Percentiles rank a stretch among this genome's conserved stretches.
phyloP scores from a whole-genome alignment of 1,284 basidiomycete species.

The Ceratobasidium sp. region DNA sequence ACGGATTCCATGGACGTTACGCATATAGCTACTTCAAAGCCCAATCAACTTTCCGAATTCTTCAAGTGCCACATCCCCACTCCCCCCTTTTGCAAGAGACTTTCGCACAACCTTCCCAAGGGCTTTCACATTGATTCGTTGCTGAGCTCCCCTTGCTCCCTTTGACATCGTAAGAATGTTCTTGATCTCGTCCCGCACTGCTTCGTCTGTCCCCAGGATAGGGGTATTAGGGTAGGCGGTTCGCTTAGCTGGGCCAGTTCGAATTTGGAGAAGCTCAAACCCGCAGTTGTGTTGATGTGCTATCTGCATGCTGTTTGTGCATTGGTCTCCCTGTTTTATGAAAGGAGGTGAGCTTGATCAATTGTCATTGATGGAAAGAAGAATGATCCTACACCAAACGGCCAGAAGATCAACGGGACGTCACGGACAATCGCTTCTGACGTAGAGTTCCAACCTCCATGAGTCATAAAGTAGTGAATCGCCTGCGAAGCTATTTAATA shows the following conservation, averaged over 20 bases:
- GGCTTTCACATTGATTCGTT: not conserved
- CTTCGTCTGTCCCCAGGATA: slow-evolving; percentile 26
- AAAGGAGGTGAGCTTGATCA: not conserved
- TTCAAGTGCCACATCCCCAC: not conserved
- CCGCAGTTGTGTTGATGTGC: not conserved
- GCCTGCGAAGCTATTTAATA: not conserved
- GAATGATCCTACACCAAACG: not conserved
- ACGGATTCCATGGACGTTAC: too few relatives aligned
- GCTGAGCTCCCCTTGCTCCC: not conserved
- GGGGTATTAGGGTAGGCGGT: not conserved
- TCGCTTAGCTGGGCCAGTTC: not conserved
- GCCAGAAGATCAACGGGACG: slow-evolving; percentile 21
- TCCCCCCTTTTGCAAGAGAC: not conserved
- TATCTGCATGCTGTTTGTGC: slow-evolving; percentile 16
- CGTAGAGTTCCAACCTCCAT: slow-evolving; percentile 23
- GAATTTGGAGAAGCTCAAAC: slow-evolving; percentile 21
- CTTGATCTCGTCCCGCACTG: slow-evolving; percentile 12
- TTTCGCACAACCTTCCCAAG: not conserved
- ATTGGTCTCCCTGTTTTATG: slow-evolving; percentile 13
- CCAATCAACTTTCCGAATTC: not conserved
- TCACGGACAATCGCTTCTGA: slow-evolving; percentile 10
- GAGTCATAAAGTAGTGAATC: not conserved
- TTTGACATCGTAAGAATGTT: not conserved
- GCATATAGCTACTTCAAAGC: too few relatives aligned
- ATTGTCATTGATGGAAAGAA: not conserved